Percentiles rank a stretch among this genome's conserved stretches.
These are phyloP conservation scores for Collybia sordida DNA, from an alignment of 768 basidiomycete species.

Conservation along the genomic window DNA sequence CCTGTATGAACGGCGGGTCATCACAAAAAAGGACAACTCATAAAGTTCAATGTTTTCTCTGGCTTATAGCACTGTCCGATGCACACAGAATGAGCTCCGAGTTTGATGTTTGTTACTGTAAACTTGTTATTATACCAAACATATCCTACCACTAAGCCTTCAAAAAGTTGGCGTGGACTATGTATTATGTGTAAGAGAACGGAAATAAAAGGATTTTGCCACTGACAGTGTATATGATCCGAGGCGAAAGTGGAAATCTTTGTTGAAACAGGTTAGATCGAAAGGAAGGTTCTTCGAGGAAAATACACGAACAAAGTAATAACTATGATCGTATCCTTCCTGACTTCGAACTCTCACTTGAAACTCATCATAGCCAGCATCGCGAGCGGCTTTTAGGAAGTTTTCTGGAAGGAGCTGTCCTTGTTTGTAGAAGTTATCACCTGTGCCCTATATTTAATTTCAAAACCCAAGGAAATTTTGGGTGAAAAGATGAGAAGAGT, in stretches of 20 bases:
- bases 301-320: slow-evolving; percentile 66
- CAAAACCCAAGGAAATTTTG: not conserved
- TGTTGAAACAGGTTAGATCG: not conserved
- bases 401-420: slow-evolving; percentile 90
- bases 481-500: slow-evolving; percentile 21
- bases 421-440: slow-evolving; percentile 80
- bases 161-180: slow-evolving; percentile 87
- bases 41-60: slow-evolving; percentile 5
- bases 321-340: slow-evolving; percentile 85
- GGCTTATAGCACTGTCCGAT: not conserved
- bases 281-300: not conserved
- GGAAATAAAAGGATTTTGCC: slow-evolving; percentile 7
- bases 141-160: slow-evolving; percentile 49
- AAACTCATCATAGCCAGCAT: slow-evolving; percentile 67
- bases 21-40: slow-evolving; percentile 11
- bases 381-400: slow-evolving; percentile 77
- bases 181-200: slow-evolving; percentile 13
- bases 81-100: too few species aligned
- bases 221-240: slow-evolving; percentile 87
- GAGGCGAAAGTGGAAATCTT: slow-evolving; percentile 89
- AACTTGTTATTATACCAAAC: not conserved
- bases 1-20: slow-evolving; percentile 59
- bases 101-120: slow-evolving; percentile 7
- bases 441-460: slow-evolving; percentile 55
- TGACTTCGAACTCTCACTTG: slow-evolving; percentile 80